Conservation (phyloP, 768 basidiomycete genomes). For the Rubroboletus satanas region DNA sequence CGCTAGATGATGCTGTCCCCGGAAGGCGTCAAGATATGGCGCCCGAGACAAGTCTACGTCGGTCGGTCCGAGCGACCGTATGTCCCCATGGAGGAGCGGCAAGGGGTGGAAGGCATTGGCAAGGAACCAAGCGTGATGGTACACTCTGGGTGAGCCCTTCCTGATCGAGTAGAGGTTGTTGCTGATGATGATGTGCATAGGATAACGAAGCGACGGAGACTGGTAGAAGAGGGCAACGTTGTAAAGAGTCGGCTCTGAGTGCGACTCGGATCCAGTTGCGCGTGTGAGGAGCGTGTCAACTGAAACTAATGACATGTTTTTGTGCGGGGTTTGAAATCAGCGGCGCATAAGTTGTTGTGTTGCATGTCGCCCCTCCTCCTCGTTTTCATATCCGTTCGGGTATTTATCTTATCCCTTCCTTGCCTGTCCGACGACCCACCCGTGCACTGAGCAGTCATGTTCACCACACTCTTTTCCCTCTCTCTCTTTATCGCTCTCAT, state of each 20-base stretch:
- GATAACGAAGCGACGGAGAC: slow-evolving; percentile 31
- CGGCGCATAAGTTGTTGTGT: slow-evolving; percentile 2
- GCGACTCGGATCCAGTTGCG: background rate
- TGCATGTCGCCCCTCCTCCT: background rate
- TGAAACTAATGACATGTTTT: slow-evolving; percentile 2
- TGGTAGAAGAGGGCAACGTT: slow-evolving; percentile 24
- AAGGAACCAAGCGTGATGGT: slow-evolving; percentile 59
- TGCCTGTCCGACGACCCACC: background rate
- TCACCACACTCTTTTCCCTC: slow-evolving; percentile 72
- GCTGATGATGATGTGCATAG: slow-evolving; percentile 13
- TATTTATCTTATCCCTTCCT: slow-evolving; percentile 10
- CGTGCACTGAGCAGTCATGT: slow-evolving; percentile 46
- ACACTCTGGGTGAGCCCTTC: slow-evolving; percentile 69
- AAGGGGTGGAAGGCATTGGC: slow-evolving; percentile 47
- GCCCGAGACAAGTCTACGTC: slow-evolving; percentile 82
- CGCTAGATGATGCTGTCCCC: slow-evolving; percentile 87
- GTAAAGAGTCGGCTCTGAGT: slow-evolving; percentile 28
- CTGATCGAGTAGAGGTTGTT: background rate
- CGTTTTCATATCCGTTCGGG: slow-evolving; percentile 14
- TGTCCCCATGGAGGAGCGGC: slow-evolving; percentile 58
- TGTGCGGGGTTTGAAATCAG: slow-evolving; percentile 22
- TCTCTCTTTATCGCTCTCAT: slow-evolving; percentile 61
- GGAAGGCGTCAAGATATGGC: slow-evolving; percentile 91
- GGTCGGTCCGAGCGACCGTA: slow-evolving; percentile 74
- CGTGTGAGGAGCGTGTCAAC: background rate